Evolutionary conservation across 2,329 filamentous ascomycete species (phyloP), one percentile per base, ranked within the genome.

Genomic region (Hypoxylon sp.): DNA sequence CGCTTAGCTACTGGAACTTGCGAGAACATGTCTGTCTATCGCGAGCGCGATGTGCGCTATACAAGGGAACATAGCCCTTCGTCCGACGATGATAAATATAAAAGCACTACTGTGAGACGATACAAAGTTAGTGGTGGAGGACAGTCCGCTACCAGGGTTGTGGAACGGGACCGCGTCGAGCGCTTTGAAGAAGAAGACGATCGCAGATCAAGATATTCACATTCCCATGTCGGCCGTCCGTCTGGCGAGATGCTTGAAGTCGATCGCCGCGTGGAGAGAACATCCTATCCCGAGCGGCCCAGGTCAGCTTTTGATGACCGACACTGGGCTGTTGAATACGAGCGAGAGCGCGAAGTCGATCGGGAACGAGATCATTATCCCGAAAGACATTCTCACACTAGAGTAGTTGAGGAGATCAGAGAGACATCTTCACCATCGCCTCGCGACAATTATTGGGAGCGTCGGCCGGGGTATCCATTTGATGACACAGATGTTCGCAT

Each of bases 281-380:
- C 78, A 36, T 81, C 83, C 48, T 78, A 80, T 32, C 82, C 83
- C 36, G 85, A 86, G 60, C 81, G 84, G 9, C 84, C 85, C 23
- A 83, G 84, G 62, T 87, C 86, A n/a, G 80, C 82, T 49, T 80
- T 83, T 63, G 85, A 86, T 23, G 73, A 76, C 50, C 72, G 72
- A 60, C 67, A 71, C 25, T 69, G 63, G 50, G 72, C 71, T 21
- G 66, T 75, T 36, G 75, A 76, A 38, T 76, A 76, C 23, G 76
- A 79, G 57, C 73, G 74, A 28, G 77, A 78, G 17, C 73, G 75
- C 17, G 76, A 78, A 36, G 64, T 68, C 28, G 73, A 75, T 38
- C 69, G 60, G 30, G 60, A 74, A 43, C 67, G 62, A 3, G 63
- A 75, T 53, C 63, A 72, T 63, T 52, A 68, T 14, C 72, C 74